Percentiles rank a stretch among this genome's conserved stretches.
phyloP scores from a whole-genome alignment of 2,329 filamentous ascomycete species.

The Xylariales sp. region DNA sequence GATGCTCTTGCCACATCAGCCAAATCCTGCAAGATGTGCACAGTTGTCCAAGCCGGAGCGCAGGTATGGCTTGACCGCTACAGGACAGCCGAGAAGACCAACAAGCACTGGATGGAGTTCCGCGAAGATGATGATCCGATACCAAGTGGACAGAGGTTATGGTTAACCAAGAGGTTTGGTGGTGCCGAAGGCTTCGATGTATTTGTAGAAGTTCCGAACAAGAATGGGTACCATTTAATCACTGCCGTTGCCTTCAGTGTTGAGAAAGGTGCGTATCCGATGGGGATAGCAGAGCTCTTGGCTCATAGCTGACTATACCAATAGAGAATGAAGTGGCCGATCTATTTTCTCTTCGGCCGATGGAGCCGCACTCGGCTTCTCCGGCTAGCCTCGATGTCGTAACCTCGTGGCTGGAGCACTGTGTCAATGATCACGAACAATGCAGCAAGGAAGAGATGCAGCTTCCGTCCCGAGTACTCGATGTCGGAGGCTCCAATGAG shows the following conservation, averaged over 20 bases:
- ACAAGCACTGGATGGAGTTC: not conserved
- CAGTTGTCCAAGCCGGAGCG: slow-evolving; percentile 1
- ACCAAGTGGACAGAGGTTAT: not conserved
- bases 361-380: slow-evolving; percentile 6
- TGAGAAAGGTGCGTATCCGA: not conserved
- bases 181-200: not conserved
- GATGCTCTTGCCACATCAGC: slow-evolving; percentile 1
- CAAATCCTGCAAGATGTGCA: slow-evolving; percentile 3
- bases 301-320: not conserved
- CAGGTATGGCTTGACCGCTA: slow-evolving; percentile 3
- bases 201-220: not conserved
- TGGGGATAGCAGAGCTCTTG: not conserved
- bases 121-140: not conserved
- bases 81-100: not conserved
- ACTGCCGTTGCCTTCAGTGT: slow-evolving; percentile 1
- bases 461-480: slow-evolving; percentile 10
- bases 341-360: slow-evolving; percentile 1
- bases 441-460: not conserved
- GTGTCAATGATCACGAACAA: not conserved
- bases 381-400: slow-evolving; percentile 2
- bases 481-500: slow-evolving; percentile 8
- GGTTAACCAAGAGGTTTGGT: not conserved
- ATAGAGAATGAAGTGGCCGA: slow-evolving; percentile 1
- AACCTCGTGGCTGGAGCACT: not conserved
- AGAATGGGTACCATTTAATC: not conserved